phyloP scores from a whole-genome alignment of 2,329 filamentous ascomycete genomes.

The Trichoderma sp. region DNA sequence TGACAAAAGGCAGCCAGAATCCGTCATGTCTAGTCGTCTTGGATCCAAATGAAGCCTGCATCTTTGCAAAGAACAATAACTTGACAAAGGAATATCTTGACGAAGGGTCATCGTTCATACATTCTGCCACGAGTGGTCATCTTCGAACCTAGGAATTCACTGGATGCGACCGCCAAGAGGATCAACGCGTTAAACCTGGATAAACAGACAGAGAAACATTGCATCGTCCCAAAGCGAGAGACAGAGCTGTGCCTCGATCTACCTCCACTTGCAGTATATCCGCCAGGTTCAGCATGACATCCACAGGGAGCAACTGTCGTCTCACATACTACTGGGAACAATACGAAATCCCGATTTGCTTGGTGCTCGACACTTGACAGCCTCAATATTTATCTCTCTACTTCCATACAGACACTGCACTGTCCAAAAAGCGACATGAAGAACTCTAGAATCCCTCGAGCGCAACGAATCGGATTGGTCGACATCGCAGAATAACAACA shows the following conservation, averaged over 20 bases:
- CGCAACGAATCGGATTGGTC: neutral
- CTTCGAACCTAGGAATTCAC: neutral
- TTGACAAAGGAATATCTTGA: neutral
- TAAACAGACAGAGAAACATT: neutral
- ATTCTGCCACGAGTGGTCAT: neutral
- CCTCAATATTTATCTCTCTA: neutral
- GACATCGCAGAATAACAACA: neutral
- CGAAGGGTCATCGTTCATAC: neutral
- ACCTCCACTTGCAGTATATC: neutral
- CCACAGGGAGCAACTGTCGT: neutral
- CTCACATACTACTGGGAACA: neutral
- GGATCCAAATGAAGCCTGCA: neutral
- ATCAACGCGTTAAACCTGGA: neutral
- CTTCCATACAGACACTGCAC: no score
- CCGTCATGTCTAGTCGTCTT: neutral
- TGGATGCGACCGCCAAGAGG: neutral
- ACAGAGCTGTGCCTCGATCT: neutral
- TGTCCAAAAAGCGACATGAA: neutral
- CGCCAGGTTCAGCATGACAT: neutral
- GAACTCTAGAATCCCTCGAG: neutral
- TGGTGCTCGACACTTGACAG: neutral
- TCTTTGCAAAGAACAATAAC: neutral
- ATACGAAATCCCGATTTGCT: neutral
- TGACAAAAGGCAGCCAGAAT: neutral
- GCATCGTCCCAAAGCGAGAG: neutral